Percentiles rank a stretch among this genome's conserved stretches.
These are phyloP conservation scores for Saccharomyces jurei DNA, from an alignment of 805 yeast genomes.

Conservation along the genomic window DNA sequence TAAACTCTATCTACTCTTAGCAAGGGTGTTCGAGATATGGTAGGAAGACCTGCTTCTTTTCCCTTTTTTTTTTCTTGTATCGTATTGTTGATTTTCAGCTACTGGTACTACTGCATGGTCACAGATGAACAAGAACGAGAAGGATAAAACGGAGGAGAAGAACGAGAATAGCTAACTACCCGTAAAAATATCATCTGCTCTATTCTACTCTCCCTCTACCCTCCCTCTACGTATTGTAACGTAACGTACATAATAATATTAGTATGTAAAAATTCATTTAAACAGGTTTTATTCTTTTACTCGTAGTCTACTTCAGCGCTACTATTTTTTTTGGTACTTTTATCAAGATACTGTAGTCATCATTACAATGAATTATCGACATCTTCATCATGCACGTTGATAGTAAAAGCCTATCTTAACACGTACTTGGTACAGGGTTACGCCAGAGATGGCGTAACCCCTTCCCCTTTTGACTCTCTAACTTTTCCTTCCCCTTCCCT, in stretches of 20 bases:
- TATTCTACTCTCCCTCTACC: too few species aligned
- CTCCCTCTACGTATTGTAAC: too few species aligned
- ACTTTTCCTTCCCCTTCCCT: background rate
- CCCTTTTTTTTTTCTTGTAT: background rate
- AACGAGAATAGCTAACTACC: background rate
- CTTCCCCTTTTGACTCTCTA: background rate
- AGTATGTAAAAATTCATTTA: background rate
- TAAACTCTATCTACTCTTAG: conserved; percentile 26
- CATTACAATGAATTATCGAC: background rate
- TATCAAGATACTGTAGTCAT: background rate
- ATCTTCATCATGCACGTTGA: background rate
- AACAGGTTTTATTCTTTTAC: background rate
- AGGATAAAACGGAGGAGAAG: background rate
- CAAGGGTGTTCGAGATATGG: conserved; percentile 30
- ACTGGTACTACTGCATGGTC: too few species aligned
- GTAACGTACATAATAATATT: background rate
- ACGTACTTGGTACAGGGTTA: background rate
- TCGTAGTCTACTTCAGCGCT: background rate
- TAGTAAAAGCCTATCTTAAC: background rate
- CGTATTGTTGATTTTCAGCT: background rate
- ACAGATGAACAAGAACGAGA: too few species aligned
- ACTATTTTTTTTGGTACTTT: background rate
- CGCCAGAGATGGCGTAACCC: background rate
- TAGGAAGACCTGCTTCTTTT: conserved; percentile 1
- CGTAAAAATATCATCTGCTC: background rate